Conservation (phyloP, 108 stramenopile species). For the Epipyxis sp. region DNA sequence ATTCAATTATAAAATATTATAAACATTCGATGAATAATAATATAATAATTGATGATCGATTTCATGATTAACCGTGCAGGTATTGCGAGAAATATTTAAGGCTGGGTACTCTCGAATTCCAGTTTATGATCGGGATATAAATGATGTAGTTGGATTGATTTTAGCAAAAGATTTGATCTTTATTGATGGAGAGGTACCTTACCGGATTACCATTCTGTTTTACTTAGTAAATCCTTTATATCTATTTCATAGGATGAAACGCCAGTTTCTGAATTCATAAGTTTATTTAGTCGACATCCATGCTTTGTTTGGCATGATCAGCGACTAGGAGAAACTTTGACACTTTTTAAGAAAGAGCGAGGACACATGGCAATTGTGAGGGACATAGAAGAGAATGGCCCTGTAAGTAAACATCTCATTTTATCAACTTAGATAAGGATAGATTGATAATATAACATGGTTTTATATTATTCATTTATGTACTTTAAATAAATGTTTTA, state of each 20-base stretch:
- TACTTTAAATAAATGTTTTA: too few species aligned
- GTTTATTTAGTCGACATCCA: conserved; percentile 80
- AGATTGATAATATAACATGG: too few species aligned
- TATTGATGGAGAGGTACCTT: conserved; percentile 73
- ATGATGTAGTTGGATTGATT: conserved; percentile 87
- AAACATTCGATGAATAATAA: too few species aligned
- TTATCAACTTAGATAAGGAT: too few species aligned
- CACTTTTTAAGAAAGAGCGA: conserved; percentile 74
- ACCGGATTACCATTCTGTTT: neutral
- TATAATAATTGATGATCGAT: too few species aligned
- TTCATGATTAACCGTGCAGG: conserved; percentile 61
- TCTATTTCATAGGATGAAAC: conserved; percentile 62
- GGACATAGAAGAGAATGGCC: conserved; percentile 65
- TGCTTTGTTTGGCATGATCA: conserved; percentile 59
- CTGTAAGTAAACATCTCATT: neutral
- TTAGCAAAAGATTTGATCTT: conserved; percentile 98
- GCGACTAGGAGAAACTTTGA: conserved; percentile 76
- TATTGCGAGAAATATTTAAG: conserved; percentile 87
- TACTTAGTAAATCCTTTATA: too few species aligned
- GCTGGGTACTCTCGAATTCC: conserved; percentile 87
- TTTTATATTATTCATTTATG: too few species aligned
- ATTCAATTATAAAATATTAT: too few species aligned
- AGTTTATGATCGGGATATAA: conserved; percentile 71
- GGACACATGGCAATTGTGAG: conserved; percentile 90
- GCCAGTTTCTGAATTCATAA: conserved; percentile 76